Evolutionary conservation across 257 asterid genomes (phyloP).

Genomic region (Mitragyna speciosa): DNA sequence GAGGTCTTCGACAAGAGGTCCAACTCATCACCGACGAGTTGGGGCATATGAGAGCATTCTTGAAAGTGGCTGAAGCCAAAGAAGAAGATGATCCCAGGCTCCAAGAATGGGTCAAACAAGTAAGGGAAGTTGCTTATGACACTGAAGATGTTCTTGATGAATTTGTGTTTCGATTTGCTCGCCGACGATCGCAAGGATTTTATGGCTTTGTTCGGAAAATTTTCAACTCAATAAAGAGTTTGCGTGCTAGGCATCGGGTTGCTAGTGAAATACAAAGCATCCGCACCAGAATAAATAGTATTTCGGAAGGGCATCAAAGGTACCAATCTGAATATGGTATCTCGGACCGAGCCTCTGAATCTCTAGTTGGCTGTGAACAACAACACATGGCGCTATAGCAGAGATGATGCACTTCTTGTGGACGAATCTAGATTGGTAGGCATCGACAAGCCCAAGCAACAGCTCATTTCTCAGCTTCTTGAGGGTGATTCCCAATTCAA

Average conservation of each 20-base stretch:
- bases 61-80: not conserved
- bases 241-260: not conserved
- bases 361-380: too few relatives aligned
- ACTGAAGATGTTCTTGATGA: constrained; percentile 23
- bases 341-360: too few relatives aligned
- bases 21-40: constrained; percentile 13
- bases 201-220: not conserved
- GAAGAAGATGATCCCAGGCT: not conserved
- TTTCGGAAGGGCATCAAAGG: too few relatives aligned
- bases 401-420: too few relatives aligned
- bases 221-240: not conserved
- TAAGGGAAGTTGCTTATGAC: constrained; percentile 21
- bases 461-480: constrained; percentile 12
- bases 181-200: not conserved
- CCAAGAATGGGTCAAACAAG: constrained; percentile 18
- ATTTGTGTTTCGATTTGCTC: not conserved
- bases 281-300: too few relatives aligned
- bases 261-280: constrained; percentile 6
- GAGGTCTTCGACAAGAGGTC: constrained; percentile 14
- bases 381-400: too few relatives aligned
- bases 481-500: constrained; percentile 3
- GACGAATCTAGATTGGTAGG: too few relatives aligned
- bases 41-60: constrained; percentile 11
- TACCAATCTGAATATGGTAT: too few relatives aligned
- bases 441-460: not conserved